Base-by-base conservation (phyloP, 768 basidiomycete genomes). In the Tubosaeta sp. region DNA sequence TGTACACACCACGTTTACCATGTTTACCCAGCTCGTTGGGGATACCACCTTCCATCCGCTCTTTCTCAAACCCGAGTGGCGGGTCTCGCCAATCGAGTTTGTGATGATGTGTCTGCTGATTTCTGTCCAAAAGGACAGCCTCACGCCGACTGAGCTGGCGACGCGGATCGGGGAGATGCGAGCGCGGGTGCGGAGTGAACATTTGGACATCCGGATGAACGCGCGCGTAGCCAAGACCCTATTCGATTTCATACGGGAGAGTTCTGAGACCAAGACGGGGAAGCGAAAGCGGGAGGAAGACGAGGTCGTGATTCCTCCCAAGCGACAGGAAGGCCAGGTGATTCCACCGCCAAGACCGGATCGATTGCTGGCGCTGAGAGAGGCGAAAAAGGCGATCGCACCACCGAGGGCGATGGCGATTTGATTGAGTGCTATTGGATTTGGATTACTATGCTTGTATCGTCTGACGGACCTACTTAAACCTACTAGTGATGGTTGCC, bases 41-140 rank as follows among this genome's bases (percentile, higher is more conserved):
- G 70, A 79, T 43, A 41, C 59, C 3, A 58, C 71, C 7, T 57
- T 70, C 18, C 69, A 59, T n/a, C 48, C 58, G 8, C 51, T 68
- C 19, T 77, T 84, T 61, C 52, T 64, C 62, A 69, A 63, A 65
- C 54, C 64, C 32, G 68, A 71, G 16, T 68, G 67, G 55, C 82
- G 81, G 34, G 72, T 89, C 1, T 75, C 86, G 0, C 88, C 88
- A 0, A 71, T 87, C 35, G 88, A 90, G 63, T 81, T 90, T 54
- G 73, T 86, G 42, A 69, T 76, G 55, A 76, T 80, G 43, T 72
- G 71, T 19, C 58, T 86, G 4, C 64, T 89, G 19, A 76, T 88
- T 14, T 73, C 75, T 12, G 63, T 73, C n/a, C 71, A 76, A 48
- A 80, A 74, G 65, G 66, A 71, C 13, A 61, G 46, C 11, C 56